phyloP scores from a whole-genome alignment of 108 stramenopile genomes.

The Nitzschia palea region DNA sequence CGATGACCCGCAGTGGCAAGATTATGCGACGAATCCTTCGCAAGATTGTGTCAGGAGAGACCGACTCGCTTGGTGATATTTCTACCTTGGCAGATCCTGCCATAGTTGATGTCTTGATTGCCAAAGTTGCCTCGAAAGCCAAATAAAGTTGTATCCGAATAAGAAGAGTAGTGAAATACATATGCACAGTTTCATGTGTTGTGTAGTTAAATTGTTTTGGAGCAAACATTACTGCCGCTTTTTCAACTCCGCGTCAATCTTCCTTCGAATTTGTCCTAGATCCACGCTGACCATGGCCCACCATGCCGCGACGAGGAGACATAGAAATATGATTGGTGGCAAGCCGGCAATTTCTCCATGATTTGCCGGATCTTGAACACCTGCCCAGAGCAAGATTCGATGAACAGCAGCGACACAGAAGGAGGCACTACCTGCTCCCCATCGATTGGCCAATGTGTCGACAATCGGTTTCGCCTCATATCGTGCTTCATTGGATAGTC shows the following conservation, averaged over 20 bases:
- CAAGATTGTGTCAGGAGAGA: constrained; percentile 93
- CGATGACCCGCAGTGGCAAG: constrained; percentile 95
- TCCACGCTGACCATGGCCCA: constrained; percentile 85
- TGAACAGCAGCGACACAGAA: constrained; percentile 73
- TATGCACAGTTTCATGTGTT: too few species aligned
- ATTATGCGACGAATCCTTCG: constrained; percentile 98
- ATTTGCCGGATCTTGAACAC: neutral
- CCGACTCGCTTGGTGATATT: constrained; percentile 87
- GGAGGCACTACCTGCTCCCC: constrained; percentile 90
- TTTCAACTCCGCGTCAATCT: constrained; percentile 81
- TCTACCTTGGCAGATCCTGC: constrained; percentile 96
- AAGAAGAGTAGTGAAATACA: too few species aligned
- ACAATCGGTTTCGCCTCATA: constrained; percentile 93
- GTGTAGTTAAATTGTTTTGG: too few species aligned
- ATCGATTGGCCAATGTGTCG: constrained; percentile 87
- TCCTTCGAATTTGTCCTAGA: constrained; percentile 70
- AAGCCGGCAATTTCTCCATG: constrained; percentile 66
- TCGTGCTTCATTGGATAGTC: constrained; percentile 81
- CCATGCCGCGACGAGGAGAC: constrained; percentile 73
- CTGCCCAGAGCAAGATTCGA: constrained; percentile 47
- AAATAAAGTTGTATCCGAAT: too few species aligned
- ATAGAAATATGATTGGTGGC: constrained; percentile 75
- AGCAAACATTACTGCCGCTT: constrained; percentile 57
- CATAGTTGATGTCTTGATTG: constrained; percentile 86
- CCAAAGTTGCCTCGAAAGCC: constrained; percentile 43